Conservation (phyloP, 2,329 filamentous ascomycete species). For the Dothiorella sarmentorum region DNA sequence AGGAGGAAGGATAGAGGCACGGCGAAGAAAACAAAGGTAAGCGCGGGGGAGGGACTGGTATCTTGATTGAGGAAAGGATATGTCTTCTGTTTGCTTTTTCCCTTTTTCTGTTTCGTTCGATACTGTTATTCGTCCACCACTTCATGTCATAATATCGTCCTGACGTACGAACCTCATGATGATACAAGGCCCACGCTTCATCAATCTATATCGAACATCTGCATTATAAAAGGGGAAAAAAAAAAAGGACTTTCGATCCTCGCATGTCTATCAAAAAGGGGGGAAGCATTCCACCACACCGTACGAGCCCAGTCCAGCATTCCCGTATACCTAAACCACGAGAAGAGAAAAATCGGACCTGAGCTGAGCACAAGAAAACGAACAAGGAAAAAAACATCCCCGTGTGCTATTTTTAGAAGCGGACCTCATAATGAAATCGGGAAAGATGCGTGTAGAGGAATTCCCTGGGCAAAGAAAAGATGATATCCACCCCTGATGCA, state of each 20-base stretch:
- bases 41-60: no score
- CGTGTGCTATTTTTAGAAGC: neutral
- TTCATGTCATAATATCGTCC: neutral
- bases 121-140: neutral
- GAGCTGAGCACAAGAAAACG: neutral
- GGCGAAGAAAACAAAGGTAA: no score
- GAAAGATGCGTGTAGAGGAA: neutral
- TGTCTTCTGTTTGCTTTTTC: neutral
- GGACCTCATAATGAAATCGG: neutral
- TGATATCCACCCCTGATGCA: neutral
- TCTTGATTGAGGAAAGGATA: neutral
- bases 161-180: neutral
- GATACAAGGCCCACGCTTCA: neutral
- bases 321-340: neutral
- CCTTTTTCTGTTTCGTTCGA: neutral
- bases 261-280: neutral
- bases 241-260: neutral
- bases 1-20: no score
- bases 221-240: neutral
- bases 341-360: neutral
- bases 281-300: neutral
- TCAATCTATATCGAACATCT: slow-evolving; percentile 8
- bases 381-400: neutral
- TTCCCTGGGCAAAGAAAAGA: neutral
- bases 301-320: neutral